These are phyloP conservation scores for Anastatica hierochuntica DNA, from an alignment of 345 rosid species.

Conservation along the genomic window DNA sequence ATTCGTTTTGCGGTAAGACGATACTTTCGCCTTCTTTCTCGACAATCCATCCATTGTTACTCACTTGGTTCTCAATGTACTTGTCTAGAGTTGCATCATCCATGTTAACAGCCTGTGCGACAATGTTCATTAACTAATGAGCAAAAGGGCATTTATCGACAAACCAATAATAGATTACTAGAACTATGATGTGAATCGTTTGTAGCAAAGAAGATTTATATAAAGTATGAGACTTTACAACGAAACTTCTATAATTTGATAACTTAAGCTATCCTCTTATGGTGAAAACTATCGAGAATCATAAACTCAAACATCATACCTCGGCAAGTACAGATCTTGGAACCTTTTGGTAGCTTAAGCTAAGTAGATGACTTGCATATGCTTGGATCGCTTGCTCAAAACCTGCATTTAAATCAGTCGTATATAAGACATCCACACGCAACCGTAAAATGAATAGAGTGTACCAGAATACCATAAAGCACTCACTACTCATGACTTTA, in stretches of 20 bases:
- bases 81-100: constrained; percentile 82
- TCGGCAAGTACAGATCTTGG: constrained; percentile 82
- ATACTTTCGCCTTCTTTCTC: constrained; percentile 68
- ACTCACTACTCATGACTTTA: too few species aligned
- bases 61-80: constrained; percentile 64
- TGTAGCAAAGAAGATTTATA: too few species aligned
- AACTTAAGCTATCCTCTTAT: background rate
- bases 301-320: constrained; percentile 38
- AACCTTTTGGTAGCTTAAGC: constrained; percentile 87
- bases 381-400: constrained; percentile 90
- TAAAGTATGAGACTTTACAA: background rate
- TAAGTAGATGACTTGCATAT: constrained; percentile 78
- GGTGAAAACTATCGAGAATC: background rate
- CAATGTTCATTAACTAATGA: constrained; percentile 4
- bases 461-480: too few species aligned
- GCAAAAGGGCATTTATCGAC: background rate
- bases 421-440: constrained; percentile 14
- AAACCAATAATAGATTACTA: background rate
- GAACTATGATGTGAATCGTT: too few species aligned
- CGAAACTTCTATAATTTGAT: background rate
- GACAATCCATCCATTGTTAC: constrained; percentile 56
- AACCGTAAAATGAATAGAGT: background rate
- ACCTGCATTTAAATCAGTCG: constrained; percentile 40
- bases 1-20: constrained; percentile 52
- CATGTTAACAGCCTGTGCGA: constrained; percentile 59